Conservation (phyloP, 306 rosid genomes). For the Abrus pulchellus region DNA sequence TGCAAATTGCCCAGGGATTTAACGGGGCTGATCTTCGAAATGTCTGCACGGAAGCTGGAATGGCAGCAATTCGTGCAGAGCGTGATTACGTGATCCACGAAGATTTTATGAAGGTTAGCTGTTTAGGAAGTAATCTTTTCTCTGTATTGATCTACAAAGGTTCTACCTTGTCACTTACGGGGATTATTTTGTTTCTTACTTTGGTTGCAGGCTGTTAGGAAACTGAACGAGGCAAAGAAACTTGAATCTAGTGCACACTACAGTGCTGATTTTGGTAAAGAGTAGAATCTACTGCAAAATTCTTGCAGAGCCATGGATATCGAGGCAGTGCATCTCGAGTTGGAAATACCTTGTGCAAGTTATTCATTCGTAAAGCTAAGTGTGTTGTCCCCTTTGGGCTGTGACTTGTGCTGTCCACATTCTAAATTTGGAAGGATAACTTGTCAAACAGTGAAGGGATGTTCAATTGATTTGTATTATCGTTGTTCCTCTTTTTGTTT, state of each 20-base stretch:
- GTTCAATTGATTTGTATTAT: conserved; percentile 40
- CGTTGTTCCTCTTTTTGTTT: background rate
- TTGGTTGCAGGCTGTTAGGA: conserved; percentile 85
- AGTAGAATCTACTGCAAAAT: conserved; percentile 46
- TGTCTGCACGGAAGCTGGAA: conserved; percentile 99
- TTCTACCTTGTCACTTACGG: background rate
- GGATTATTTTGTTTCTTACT: background rate
- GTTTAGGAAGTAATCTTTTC: background rate
- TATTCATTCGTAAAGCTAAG: conserved; percentile 33
- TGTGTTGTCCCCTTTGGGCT: conserved; percentile 31
- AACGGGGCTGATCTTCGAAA: conserved; percentile 98
- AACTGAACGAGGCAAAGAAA: conserved; percentile 94
- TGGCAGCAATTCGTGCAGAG: conserved; percentile 97
- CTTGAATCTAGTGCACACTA: conserved; percentile 93
- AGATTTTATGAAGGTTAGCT: conserved; percentile 93
- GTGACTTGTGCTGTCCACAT: conserved; percentile 34
- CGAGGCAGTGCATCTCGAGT: conserved; percentile 58
- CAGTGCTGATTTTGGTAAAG: conserved; percentile 87
- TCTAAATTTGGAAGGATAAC: conserved; percentile 38
- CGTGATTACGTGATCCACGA: conserved; percentile 96
- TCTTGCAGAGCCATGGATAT: conserved; percentile 54
- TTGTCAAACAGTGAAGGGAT: conserved; percentile 29
- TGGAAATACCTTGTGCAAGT: conserved; percentile 34
- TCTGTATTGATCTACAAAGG: conserved; percentile 2
- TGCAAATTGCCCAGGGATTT: conserved; percentile 69